These are phyloP conservation scores for Nakazawaea ernobii DNA, from an alignment of 805 yeast species.

Conservation along the genomic window DNA sequence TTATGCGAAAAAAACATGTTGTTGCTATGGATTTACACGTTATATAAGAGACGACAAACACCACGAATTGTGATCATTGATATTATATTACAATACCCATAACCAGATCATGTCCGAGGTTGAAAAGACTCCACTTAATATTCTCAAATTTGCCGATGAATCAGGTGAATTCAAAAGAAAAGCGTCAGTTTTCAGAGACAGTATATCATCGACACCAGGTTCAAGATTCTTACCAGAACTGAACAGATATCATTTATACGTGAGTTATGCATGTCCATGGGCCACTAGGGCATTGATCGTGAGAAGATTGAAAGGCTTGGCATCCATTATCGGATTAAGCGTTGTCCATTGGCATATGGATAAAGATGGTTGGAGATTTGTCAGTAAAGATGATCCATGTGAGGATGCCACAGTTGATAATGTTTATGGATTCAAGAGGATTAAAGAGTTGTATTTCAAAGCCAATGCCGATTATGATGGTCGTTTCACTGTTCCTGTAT, in stretches of 20 bases:
- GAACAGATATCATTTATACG: conserved; percentile 81
- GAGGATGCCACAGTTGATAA: conserved; percentile 51
- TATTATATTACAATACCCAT: neutral
- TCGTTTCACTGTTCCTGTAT: conserved; percentile 86
- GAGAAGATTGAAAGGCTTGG: conserved; percentile 67
- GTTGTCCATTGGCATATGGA: conserved; percentile 93
- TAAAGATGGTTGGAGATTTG: conserved; percentile 84
- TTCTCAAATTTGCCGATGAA: conserved; percentile 42
- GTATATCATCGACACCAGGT: conserved; percentile 50
- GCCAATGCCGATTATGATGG: conserved; percentile 74
- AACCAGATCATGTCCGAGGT: neutral
- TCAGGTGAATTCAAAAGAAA: conserved; percentile 55
- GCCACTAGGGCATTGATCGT: conserved; percentile 82
- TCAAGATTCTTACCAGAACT: conserved; percentile 68
- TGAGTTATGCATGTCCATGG: conserved; percentile 93
- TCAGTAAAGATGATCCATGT: conserved; percentile 40
- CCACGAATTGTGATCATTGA: neutral
- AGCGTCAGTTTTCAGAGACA: conserved; percentile 50
- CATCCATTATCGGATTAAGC: conserved; percentile 55
- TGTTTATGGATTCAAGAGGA: conserved; percentile 49
- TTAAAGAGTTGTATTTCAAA: conserved; percentile 69
- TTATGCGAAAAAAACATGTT: no score
- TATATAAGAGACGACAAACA: neutral
- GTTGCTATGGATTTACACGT: no score
- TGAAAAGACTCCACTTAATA: conserved; percentile 25